These are phyloP conservation scores for Diutina catenulata DNA, from an alignment of 1,139 yeast species.

Conservation along the genomic window DNA sequence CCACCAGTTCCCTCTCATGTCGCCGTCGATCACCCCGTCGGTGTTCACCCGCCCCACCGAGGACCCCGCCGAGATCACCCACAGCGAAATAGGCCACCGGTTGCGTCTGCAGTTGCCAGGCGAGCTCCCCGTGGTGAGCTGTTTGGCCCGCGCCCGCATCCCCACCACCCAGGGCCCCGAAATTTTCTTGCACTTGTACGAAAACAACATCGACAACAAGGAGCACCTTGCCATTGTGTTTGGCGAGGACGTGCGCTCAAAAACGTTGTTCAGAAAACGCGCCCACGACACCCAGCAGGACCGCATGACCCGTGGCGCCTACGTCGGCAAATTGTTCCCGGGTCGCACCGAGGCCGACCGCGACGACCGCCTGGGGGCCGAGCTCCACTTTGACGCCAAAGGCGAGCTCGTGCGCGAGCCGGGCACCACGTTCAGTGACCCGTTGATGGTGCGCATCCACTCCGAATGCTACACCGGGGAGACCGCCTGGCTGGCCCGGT, in stretches of 20 bases:
- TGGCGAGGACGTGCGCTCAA: constrained; percentile 82
- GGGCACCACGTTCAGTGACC: constrained; percentile 25
- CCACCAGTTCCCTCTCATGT: constrained; percentile 2
- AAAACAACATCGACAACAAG: constrained; percentile 75
- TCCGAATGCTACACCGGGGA: constrained; percentile 98
- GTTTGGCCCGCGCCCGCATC: constrained; percentile 86
- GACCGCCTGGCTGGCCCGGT: constrained; percentile 97
- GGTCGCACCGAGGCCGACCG: constrained; percentile 63
- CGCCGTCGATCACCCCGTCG: constrained; percentile 1
- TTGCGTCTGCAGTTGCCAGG: background rate
- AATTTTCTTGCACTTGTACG: constrained; percentile 79
- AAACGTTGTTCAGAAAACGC: constrained; percentile 51
- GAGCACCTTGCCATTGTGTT: constrained; percentile 97
- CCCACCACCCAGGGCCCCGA: constrained; percentile 94
- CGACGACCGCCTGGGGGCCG: constrained; percentile 34
- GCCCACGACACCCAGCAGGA: constrained; percentile 77
- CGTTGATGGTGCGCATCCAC: constrained; percentile 59
- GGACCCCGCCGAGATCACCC: constrained; percentile 1
- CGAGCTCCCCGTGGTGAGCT: constrained; percentile 59
- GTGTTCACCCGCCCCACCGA: background rate
- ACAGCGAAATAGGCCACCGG: background rate
- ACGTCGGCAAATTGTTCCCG: constrained; percentile 77
- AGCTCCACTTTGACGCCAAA: constrained; percentile 32
- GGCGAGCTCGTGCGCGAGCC: constrained; percentile 40
- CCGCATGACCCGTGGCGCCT: constrained; percentile 96